Base-by-base conservation (phyloP, 2,329 filamentous ascomycete species). In the Ophioceras dolichostomum region DNA sequence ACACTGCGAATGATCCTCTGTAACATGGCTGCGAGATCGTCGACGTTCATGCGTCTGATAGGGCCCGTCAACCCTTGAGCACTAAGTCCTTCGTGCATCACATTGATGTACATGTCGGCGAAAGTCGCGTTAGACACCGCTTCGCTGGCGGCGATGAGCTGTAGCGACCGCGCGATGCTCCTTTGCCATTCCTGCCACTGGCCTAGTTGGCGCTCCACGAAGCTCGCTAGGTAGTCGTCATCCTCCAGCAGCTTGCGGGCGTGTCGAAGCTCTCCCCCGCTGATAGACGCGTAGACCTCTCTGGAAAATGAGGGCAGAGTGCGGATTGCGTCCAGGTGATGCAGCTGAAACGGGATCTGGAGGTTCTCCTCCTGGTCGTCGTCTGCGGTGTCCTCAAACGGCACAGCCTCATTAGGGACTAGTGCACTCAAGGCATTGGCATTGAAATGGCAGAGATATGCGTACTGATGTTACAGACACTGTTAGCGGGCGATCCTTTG, bases 381-480 rank as follows among this genome's bases (percentile, higher is more conserved):
- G 17, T 48, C 45, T 2, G n/a, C 34, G n/a, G 40, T 38, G 7
- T 33, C 27, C 42, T n/a, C n/a, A n/a, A n/a, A n/a, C n/a, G n/a
- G n/a, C n/a, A n/a, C n/a, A n/a, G n/a, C n/a, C n/a, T n/a, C 46
- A 18, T 43, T 42, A 3, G 60, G 59, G 9, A 77, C 56, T 24
- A 89, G 66, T 4, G 85, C 55, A 42, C 77, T 84, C 4, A 87
- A 62, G 1, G 80, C 74, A 47, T 87, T 89, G 28, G 80, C 81
- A 47, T 85, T 89, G 50, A 84, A 89, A 53, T 87, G 82, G 40
- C 79, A 84, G 83, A 93, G 88, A 51, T 87, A 86, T 1, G 79
- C 76, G 57, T 89, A 91, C 72, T 85, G 21, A 18, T 32, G 2
- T 32, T 12, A 53, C 10, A 18, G 31, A 4, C 4, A 6, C 38